A percentile compares a stretch with the other conserved stretches of the same genome.
Conservation (phyloP, 176 grass and related monocot genomes). For the Oryza brachyantha region DNA sequence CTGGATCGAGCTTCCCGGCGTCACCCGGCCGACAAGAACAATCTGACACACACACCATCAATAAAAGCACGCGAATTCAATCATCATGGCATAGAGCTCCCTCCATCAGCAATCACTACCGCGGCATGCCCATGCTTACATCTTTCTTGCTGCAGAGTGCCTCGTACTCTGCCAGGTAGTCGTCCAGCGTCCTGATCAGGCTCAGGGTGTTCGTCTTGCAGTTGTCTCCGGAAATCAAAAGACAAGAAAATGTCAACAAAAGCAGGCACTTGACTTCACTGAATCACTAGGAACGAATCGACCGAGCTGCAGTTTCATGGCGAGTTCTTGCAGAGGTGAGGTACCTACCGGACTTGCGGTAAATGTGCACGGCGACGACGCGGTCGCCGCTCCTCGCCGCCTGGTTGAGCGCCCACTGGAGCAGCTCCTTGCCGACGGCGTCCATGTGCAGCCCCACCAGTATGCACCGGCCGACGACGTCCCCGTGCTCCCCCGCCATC, state of each 20-base stretch:
- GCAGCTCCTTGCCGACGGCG: conserved; percentile 69
- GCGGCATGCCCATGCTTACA: conserved; percentile 33
- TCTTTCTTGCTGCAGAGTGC: conserved; percentile 63
- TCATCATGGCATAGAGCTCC: neutral
- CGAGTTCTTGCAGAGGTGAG: neutral
- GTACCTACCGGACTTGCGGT: conserved; percentile 74
- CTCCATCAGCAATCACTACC: neutral
- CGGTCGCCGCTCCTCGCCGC: conserved; percentile 64
- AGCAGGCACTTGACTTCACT: no score
- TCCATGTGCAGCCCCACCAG: conserved; percentile 88
- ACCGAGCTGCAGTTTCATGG: conserved; percentile 8
- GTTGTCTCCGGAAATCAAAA: conserved; percentile 40
- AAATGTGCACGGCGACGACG: conserved; percentile 84
- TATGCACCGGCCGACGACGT: conserved; percentile 55
- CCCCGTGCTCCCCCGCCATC: conserved; percentile 44
- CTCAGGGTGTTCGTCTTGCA: conserved; percentile 68
- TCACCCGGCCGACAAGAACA: conserved; percentile 78
- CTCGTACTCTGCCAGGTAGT: conserved; percentile 74
- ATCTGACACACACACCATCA: conserved; percentile 42
- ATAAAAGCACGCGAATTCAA: conserved; percentile 8
- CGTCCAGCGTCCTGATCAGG: conserved; percentile 73
- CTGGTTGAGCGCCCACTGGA: conserved; percentile 64
- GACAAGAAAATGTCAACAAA: neutral
- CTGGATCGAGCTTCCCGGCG: conserved; percentile 75
- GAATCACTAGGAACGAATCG: neutral